phyloP scores from a whole-genome alignment of 768 basidiomycete species.

The Mycena polygramma region DNA sequence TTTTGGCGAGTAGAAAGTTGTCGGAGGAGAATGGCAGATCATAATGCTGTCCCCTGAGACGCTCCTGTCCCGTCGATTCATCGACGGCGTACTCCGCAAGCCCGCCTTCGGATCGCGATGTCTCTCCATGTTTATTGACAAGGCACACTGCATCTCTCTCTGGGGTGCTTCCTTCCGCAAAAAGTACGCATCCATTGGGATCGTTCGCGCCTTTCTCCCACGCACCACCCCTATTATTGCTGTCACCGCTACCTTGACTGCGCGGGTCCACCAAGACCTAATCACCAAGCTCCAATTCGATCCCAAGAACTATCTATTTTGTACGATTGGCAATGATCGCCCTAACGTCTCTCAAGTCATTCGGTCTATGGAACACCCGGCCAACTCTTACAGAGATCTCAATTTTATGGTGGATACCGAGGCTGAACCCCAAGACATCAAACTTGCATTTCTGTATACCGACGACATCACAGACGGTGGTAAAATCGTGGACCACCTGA shows the following conservation, averaged over 20 bases:
- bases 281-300: constrained; percentile 45
- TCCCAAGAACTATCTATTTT: constrained; percentile 29
- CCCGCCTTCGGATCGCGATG: constrained; percentile 16
- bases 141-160: constrained; percentile 54
- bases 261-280: constrained; percentile 44
- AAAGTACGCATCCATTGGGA: constrained; percentile 44
- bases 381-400: constrained; percentile 49
- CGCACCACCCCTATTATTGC: constrained; percentile 46
- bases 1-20: too few species aligned
- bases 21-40: constrained; percentile 12
- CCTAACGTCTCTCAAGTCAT: constrained; percentile 50
- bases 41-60: constrained; percentile 18
- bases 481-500: constrained; percentile 45
- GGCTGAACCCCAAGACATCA: not conserved
- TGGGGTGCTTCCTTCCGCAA: constrained; percentile 52
- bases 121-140: constrained; percentile 37
- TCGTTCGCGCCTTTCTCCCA: constrained; percentile 48
- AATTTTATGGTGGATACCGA: constrained; percentile 46
- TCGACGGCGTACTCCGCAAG: constrained; percentile 24
- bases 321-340: constrained; percentile 50
- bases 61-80: constrained; percentile 19
- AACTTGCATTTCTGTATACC: constrained; percentile 50
- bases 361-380: constrained; percentile 49
- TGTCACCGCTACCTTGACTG: constrained; percentile 50
- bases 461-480: constrained; percentile 44